Evolutionary conservation across 2,329 filamentous ascomycete species (phyloP).

Genomic region (Microsporum audouinii): DNA sequence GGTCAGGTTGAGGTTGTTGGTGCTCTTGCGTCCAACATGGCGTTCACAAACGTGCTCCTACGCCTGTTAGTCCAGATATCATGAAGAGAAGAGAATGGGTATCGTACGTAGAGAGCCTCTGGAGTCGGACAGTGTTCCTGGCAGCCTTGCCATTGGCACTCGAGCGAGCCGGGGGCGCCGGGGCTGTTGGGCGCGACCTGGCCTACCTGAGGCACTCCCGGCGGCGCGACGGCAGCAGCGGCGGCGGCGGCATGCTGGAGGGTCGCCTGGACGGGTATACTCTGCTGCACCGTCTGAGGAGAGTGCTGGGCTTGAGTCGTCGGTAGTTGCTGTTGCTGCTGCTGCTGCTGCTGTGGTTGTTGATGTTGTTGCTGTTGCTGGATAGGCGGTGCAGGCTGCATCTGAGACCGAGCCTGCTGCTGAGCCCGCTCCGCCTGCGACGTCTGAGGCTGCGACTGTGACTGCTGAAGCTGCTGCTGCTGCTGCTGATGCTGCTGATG

Average conservation of each 20-base stretch:
- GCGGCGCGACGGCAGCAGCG: slow-evolving; percentile 28
- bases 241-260: slow-evolving; percentile 25
- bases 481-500: slow-evolving; percentile 7
- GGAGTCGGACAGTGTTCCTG: slow-evolving; percentile 48
- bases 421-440: slow-evolving; percentile 6
- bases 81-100: background rate
- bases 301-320: slow-evolving; percentile 16
- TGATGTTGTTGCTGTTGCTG: slow-evolving; percentile 14
- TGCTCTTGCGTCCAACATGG: slow-evolving; percentile 97
- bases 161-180: slow-evolving; percentile 29
- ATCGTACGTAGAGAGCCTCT: slow-evolving; percentile 51
- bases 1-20: slow-evolving; percentile 94
- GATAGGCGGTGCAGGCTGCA: slow-evolving; percentile 7
- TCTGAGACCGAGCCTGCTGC: slow-evolving; percentile 4
- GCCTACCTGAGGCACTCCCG: slow-evolving; percentile 10
- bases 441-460: slow-evolving; percentile 4
- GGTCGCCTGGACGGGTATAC: slow-evolving; percentile 17
- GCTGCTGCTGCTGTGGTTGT: slow-evolving; percentile 8
- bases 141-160: slow-evolving; percentile 53
- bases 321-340: slow-evolving; percentile 12
- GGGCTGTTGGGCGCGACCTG: slow-evolving; percentile 19
- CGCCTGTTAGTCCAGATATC: background rate
- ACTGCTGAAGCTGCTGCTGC: slow-evolving; percentile 9
- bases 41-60: slow-evolving; percentile 97
- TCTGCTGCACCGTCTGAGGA: slow-evolving; percentile 14